These are phyloP conservation scores for Phytophthora lateralis DNA, from an alignment of 352 stramenopile species.

Conservation along the genomic window DNA sequence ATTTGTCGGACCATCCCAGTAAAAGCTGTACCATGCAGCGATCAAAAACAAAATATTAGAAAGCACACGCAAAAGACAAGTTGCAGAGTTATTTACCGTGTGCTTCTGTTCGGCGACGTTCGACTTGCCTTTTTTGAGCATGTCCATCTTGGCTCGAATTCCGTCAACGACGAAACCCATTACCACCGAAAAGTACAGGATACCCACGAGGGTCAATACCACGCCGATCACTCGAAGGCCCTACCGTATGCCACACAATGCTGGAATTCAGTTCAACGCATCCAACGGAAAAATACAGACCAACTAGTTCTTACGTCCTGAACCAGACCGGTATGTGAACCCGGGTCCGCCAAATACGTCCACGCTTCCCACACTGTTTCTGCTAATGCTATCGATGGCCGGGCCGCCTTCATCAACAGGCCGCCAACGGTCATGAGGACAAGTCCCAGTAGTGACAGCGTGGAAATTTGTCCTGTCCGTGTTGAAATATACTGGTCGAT, in stretches of 20 bases:
- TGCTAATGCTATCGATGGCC: slow-evolving; percentile 33
- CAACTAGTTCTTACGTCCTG: slow-evolving; percentile 23
- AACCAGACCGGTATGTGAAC: slow-evolving; percentile 47
- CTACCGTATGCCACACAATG: no score
- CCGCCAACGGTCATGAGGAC: slow-evolving; percentile 50
- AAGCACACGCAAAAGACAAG: neutral
- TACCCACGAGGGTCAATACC: slow-evolving; percentile 64
- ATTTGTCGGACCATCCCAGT: slow-evolving; percentile 89
- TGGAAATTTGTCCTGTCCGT: slow-evolving; percentile 52
- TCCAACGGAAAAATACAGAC: neutral
- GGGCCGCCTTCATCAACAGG: slow-evolving; percentile 44
- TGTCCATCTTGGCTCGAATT: slow-evolving; percentile 89
- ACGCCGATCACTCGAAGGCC: slow-evolving; percentile 64
- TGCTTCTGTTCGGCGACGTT: slow-evolving; percentile 82
- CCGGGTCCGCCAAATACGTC: slow-evolving; percentile 66
- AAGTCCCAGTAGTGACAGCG: slow-evolving; percentile 48
- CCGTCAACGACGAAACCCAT: slow-evolving; percentile 90
- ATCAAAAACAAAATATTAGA: neutral
- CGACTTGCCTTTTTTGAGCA: slow-evolving; percentile 87
- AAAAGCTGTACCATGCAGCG: slow-evolving; percentile 51
- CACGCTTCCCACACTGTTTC: slow-evolving; percentile 69
- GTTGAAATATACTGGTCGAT: slow-evolving; percentile 76
- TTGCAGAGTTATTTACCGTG: slow-evolving; percentile 47
- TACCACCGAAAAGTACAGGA: slow-evolving; percentile 90
- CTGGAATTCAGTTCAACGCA: no score